Conservation (phyloP, 176 grass and related monocot genomes). For the Triticum dicoccoides region DNA sequence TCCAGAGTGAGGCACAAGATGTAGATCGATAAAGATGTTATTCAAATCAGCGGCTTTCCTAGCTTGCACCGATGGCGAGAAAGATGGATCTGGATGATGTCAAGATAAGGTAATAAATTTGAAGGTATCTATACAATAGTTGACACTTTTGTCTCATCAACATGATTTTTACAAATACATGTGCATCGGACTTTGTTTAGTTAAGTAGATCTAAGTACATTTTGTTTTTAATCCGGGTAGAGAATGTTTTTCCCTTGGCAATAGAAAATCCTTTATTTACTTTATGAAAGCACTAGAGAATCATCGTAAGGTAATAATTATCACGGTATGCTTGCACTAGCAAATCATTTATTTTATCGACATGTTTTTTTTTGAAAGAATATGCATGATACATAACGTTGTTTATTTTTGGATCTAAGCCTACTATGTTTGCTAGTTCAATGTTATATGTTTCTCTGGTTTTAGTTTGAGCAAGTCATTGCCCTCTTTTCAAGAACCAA, state of each 20-base stretch:
- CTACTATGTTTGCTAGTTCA: background rate
- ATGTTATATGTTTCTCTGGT: background rate
- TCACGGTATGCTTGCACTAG: background rate
- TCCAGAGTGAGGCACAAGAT: background rate
- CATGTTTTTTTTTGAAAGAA: background rate
- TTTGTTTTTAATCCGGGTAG: background rate
- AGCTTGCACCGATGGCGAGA: background rate
- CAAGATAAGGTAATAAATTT: background rate
- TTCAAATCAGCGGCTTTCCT: background rate
- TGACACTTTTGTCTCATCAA: background rate
- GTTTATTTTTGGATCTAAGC: background rate
- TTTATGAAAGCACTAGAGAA: background rate
- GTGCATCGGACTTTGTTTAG: background rate
- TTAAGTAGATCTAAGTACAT: background rate
- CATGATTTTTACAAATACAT: background rate
- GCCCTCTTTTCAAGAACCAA: background rate
- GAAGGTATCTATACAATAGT: background rate
- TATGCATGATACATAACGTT: background rate
- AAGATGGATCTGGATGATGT: background rate
- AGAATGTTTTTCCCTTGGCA: background rate
- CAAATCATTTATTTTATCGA: background rate
- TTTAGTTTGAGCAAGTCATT: background rate
- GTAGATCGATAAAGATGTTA: background rate
- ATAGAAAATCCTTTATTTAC: background rate
- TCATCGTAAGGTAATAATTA: background rate